Evolutionary conservation across 352 stramenopile species (phyloP).

Genomic region (Pythium guiyangense): DNA sequence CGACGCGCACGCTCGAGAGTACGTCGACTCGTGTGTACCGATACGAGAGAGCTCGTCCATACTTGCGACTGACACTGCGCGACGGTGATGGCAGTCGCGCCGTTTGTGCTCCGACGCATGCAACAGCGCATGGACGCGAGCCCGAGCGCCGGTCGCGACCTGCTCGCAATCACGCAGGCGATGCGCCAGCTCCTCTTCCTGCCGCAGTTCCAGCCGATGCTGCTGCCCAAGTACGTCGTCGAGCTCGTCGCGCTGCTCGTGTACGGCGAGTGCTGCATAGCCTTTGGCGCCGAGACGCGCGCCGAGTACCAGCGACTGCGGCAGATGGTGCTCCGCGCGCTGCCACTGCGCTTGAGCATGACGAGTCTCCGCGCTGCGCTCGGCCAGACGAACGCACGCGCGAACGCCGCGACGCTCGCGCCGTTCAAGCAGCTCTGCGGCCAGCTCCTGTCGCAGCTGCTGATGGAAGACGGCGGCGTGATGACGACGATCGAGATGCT

Average conservation of each 20-base stretch:
- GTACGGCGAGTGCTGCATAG: constrained; percentile 26
- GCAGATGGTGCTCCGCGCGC: constrained; percentile 35
- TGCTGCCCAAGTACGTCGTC: constrained; percentile 76
- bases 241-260: constrained; percentile 71
- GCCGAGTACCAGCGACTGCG: constrained; percentile 32
- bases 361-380: constrained; percentile 64
- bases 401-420: constrained; percentile 13
- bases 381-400: constrained; percentile 27
- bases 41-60: background rate
- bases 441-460: constrained; percentile 43
- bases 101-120: constrained; percentile 38
- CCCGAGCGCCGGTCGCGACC: constrained; percentile 15
- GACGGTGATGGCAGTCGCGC: constrained; percentile 29
- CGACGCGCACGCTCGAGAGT: constrained; percentile 81
- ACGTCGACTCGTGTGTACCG: constrained; percentile 8
- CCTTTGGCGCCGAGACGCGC: constrained; percentile 12
- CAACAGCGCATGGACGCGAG: constrained; percentile 12
- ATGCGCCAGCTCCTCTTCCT: constrained; percentile 61
- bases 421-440: constrained; percentile 67
- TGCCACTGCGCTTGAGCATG: constrained; percentile 73
- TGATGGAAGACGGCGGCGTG: constrained; percentile 72
- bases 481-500: constrained; percentile 82
- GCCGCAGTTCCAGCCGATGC: constrained; percentile 70
- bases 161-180: constrained; percentile 36
- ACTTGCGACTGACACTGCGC: constrained; percentile 1